These are phyloP conservation scores for Achlya hypogyna DNA, from an alignment of 352 stramenopile genomes.

Conservation along the genomic window DNA sequence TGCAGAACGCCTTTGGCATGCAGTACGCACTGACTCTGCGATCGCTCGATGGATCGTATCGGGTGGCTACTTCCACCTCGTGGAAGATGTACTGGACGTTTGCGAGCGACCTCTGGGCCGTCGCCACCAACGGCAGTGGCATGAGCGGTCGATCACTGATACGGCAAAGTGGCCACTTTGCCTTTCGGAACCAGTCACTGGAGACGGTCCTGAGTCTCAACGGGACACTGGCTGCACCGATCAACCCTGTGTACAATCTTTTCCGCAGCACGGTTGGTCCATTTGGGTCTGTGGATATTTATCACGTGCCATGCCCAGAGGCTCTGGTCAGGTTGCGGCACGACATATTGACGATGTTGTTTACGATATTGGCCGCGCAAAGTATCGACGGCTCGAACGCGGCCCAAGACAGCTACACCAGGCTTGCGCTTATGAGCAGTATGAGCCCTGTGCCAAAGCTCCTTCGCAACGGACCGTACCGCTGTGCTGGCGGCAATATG, in stretches of 20 bases:
- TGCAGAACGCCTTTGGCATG: conserved; percentile 8
- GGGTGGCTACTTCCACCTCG: neutral
- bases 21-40: conserved; percentile 1
- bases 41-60: neutral
- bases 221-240: neutral
- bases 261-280: neutral
- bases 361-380: neutral
- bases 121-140: neutral
- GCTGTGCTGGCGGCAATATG: neutral
- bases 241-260: neutral
- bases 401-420: neutral
- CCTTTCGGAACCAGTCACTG: neutral
- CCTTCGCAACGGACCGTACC: neutral
- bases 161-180: conserved; percentile 3
- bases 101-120: neutral
- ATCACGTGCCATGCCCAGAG: neutral
- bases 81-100: conserved; percentile 15
- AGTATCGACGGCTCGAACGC: no score
- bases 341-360: neutral
- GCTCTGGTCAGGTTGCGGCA: neutral
- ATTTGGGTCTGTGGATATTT: neutral
- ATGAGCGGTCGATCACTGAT: neutral
- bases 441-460: neutral
- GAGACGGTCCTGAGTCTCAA: neutral
- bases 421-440: neutral